These are phyloP conservation scores for Psidium friedrichsthalianum DNA, from an alignment of 345 rosid genomes.

Conservation along the genomic window DNA sequence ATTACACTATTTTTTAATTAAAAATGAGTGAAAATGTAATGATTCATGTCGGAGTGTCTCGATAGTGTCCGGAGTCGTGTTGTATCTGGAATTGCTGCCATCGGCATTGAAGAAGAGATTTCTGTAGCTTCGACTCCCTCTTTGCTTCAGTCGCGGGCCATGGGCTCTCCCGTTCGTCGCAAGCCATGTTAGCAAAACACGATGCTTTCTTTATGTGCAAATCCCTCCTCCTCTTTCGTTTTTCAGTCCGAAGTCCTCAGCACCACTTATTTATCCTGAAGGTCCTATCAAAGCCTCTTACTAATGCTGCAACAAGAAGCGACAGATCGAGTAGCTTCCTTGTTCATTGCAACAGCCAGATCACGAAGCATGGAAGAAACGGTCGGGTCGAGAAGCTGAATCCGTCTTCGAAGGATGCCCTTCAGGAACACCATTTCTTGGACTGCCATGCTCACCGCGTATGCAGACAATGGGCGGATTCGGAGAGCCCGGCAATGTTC, in stretches of 20 bases:
- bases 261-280: neutral
- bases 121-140: neutral
- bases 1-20: neutral
- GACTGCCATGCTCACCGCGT: slow-evolving; percentile 75
- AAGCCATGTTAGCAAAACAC: neutral
- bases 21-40: neutral
- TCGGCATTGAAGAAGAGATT: neutral
- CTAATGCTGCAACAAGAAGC: neutral
- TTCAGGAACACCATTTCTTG: slow-evolving; percentile 46
- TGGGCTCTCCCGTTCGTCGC: neutral
- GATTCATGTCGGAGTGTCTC: neutral
- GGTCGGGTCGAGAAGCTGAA: slow-evolving; percentile 48
- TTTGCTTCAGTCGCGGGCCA: neutral
- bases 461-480: slow-evolving; percentile 42
- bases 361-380: slow-evolving; percentile 44
- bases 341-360: slow-evolving; percentile 52
- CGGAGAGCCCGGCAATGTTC: slow-evolving; percentile 45
- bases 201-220: neutral
- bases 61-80: neutral
- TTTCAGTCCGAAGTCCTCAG: neutral
- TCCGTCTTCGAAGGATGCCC: slow-evolving; percentile 47
- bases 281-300: neutral
- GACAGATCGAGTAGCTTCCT: slow-evolving; percentile 7
- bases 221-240: neutral
- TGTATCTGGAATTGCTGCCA: neutral